phyloP scores from a whole-genome alignment of 2,329 filamentous ascomycete species.

The Stachybotrys elegans region DNA sequence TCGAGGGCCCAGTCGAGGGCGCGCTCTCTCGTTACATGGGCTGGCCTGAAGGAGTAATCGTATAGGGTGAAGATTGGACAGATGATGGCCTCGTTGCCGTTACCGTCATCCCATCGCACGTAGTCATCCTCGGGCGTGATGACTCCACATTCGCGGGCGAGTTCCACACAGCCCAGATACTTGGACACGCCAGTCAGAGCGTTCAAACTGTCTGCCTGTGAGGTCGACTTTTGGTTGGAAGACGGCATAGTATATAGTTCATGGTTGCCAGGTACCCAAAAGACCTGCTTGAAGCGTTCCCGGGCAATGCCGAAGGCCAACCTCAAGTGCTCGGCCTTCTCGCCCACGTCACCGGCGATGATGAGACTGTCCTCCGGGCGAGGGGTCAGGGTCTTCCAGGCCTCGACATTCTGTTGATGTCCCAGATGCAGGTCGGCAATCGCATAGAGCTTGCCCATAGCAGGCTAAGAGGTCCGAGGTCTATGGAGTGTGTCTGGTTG shows the following conservation, averaged over 20 bases:
- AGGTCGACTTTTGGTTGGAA: constrained; percentile 11
- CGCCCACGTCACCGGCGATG: constrained; percentile 30
- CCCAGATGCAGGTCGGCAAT: constrained; percentile 31
- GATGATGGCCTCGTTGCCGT: constrained; percentile 41
- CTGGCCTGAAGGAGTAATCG: constrained; percentile 53
- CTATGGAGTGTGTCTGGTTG: too few species aligned
- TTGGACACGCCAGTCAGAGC: constrained; percentile 40
- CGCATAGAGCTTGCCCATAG: constrained; percentile 22
- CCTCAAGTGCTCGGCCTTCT: constrained; percentile 27
- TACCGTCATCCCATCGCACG: constrained; percentile 43
- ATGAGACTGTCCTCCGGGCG: constrained; percentile 31
- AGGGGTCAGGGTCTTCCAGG: constrained; percentile 20
- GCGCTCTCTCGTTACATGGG: constrained; percentile 34
- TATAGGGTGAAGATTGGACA: constrained; percentile 55
- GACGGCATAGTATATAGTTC: constrained; percentile 48
- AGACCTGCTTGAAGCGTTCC: constrained; percentile 33
- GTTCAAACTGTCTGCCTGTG: constrained; percentile 10
- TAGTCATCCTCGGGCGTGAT: constrained; percentile 53
- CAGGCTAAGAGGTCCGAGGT: too few species aligned
- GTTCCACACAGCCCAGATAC: constrained; percentile 48
- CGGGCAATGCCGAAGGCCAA: constrained; percentile 25
- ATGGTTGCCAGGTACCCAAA: constrained; percentile 54
- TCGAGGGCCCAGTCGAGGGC: constrained; percentile 35
- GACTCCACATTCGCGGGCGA: constrained; percentile 46
- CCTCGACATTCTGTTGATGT: constrained; percentile 24